phyloP scores from a whole-genome alignment of 805 yeast genomes.

The Cyberlindnera veronae region DNA sequence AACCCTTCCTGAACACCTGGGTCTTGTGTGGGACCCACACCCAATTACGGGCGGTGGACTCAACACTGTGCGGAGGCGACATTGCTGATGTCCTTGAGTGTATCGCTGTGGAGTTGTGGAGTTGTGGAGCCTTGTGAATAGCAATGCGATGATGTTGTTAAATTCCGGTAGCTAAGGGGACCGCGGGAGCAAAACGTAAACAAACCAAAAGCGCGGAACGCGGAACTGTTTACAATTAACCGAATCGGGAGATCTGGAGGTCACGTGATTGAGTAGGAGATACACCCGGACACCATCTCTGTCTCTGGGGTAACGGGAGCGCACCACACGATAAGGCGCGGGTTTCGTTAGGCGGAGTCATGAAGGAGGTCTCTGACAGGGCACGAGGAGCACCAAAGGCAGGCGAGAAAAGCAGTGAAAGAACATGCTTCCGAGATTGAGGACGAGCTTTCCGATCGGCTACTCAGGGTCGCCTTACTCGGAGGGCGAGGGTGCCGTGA shows the following conservation, averaged over 20 bases:
- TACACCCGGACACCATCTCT: slow-evolving; percentile 1
- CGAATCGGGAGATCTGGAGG: slow-evolving; percentile 10
- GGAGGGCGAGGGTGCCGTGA: not conserved
- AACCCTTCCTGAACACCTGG: slow-evolving; percentile 58
- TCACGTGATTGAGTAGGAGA: not conserved
- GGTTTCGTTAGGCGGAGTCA: no score
- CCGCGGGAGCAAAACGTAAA: slow-evolving; percentile 1
- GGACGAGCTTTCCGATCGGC: slow-evolving; percentile 16
- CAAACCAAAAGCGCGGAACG: slow-evolving; percentile 4
- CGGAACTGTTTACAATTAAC: slow-evolving; percentile 14
- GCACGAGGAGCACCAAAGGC: not conserved
- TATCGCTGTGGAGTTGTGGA: no score
- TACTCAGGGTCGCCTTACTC: slow-evolving; percentile 15
- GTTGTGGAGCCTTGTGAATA: no score
- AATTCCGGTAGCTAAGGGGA: not conserved
- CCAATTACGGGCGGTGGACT: slow-evolving; percentile 37
- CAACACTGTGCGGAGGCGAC: slow-evolving; percentile 6
- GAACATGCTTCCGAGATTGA: slow-evolving; percentile 7
- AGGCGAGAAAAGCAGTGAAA: no score
- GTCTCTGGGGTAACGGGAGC: slow-evolving; percentile 1
- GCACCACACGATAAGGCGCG: not conserved
- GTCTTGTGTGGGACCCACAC: slow-evolving; percentile 76
- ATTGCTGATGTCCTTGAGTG: no score
- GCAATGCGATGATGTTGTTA: not conserved
- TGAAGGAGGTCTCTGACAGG: no score